Percentiles rank a stretch among this genome's conserved stretches.
These are phyloP conservation scores for Ascochyta lentis DNA, from an alignment of 2,329 filamentous ascomycete species.

Conservation along the genomic window DNA sequence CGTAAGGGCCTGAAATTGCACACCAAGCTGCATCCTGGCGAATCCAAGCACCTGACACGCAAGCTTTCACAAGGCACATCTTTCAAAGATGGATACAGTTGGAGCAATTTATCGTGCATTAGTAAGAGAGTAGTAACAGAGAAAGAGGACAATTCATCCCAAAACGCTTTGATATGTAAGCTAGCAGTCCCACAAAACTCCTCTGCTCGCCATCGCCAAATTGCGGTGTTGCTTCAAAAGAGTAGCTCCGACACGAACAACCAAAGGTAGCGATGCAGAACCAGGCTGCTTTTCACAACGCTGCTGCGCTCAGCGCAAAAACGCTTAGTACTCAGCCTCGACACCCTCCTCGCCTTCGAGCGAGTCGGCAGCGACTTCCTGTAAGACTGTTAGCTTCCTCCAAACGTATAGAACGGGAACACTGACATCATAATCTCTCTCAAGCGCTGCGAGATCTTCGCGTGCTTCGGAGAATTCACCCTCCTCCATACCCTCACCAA, in stretches of 20 bases:
- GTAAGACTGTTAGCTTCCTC: too few relatives aligned
- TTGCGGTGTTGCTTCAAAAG: constrained; percentile 27
- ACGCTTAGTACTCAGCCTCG: constrained; percentile 86
- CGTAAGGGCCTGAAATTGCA: not conserved
- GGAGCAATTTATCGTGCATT: constrained; percentile 36
- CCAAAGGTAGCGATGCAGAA: constrained; percentile 39
- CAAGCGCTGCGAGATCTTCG: constrained; percentile 96
- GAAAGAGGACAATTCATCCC: constrained; percentile 34
- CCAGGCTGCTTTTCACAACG: constrained; percentile 29
- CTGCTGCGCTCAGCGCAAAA: constrained; percentile 25
- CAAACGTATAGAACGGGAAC: too few relatives aligned
- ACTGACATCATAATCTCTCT: constrained; percentile 84
- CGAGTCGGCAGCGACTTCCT: constrained; percentile 93
- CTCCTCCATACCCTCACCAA: constrained; percentile 99
- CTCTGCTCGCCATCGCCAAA: constrained; percentile 29
- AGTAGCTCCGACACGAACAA: constrained; percentile 28
- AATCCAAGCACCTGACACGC: not conserved
- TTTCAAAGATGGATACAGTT: not conserved
- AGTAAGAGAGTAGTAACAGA: constrained; percentile 40
- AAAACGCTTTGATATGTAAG: constrained; percentile 35
- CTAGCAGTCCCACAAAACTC: constrained; percentile 30
- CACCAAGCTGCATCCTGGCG: not conserved
- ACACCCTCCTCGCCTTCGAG: constrained; percentile 83
- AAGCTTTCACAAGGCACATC: not conserved
- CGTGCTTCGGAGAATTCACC: constrained; percentile 99